These are phyloP conservation scores for Glycine latifolia DNA, from an alignment of 306 rosid genomes.

Conservation along the genomic window DNA sequence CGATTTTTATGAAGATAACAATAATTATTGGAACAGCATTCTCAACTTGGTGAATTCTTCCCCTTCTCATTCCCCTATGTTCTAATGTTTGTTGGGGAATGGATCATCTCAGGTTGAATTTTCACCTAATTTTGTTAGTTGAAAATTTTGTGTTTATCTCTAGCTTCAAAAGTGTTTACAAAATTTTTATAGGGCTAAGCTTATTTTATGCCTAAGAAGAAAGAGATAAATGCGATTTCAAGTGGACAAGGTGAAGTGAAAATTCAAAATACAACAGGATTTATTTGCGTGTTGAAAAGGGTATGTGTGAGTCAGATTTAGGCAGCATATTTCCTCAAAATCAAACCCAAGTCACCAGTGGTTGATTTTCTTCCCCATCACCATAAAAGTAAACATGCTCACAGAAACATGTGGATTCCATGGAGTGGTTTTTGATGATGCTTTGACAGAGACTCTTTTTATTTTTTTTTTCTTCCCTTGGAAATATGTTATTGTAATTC, in stretches of 20 bases:
- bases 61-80: slow-evolving; percentile 82
- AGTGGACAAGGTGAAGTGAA: not conserved
- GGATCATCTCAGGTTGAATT: not conserved
- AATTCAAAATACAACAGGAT: not conserved
- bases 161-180: not conserved
- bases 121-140: not conserved
- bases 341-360: slow-evolving; percentile 18
- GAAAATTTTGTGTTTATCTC: slow-evolving; percentile 15
- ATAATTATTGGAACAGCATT: slow-evolving; percentile 93
- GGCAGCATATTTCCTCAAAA: slow-evolving; percentile 25
- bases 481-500: slow-evolving; percentile 41
- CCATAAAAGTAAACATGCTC: slow-evolving; percentile 30
- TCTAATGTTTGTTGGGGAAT: slow-evolving; percentile 43
- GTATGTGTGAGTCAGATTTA: not conserved
- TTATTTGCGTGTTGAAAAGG: not conserved
- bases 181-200: not conserved
- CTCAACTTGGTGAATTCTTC: slow-evolving; percentile 93
- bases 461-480: slow-evolving; percentile 18
- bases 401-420: slow-evolving; percentile 32
- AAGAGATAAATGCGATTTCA: not conserved
- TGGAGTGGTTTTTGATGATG: slow-evolving; percentile 50
- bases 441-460: slow-evolving; percentile 44
- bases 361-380: slow-evolving; percentile 34
- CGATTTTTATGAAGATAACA: slow-evolving; percentile 81
- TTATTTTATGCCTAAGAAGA: not conserved